Conservation (phyloP, 1,139 yeast genomes). For the Hyphopichia fennica region DNA sequence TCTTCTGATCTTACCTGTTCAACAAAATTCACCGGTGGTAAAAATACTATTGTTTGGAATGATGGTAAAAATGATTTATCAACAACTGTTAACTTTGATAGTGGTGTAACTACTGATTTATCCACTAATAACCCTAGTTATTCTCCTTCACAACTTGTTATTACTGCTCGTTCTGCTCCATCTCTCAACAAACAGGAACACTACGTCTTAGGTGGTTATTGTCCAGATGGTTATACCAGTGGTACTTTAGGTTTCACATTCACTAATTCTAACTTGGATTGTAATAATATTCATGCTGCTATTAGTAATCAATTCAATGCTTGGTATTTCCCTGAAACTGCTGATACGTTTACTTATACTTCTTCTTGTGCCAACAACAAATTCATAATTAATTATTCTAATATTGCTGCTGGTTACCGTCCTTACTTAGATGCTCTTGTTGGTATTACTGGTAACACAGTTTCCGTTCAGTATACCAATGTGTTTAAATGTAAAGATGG, state of each 20-base stretch:
- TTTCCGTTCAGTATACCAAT: background rate
- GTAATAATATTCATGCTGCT: constrained; percentile 19
- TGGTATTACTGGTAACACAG: background rate
- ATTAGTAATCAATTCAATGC: constrained; percentile 22
- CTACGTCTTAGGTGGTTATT: constrained; percentile 8
- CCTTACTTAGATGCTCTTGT: background rate
- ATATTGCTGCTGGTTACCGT: background rate
- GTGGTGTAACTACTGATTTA: background rate
- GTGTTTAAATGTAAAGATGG: background rate
- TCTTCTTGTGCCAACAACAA: constrained; percentile 14
- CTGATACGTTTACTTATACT: constrained; percentile 8
- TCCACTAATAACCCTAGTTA: too few relatives aligned
- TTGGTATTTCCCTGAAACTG: constrained; percentile 20
- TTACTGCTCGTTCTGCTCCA: constrained; percentile 14
- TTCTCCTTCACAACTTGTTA: background rate
- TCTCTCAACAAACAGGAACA: constrained; percentile 14
- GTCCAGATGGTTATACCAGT: background rate
- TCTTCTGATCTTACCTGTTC: constrained; percentile 22
- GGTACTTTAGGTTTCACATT: background rate
- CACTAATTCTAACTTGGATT: constrained; percentile 16
- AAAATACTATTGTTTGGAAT: constrained; percentile 24
- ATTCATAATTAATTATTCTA: background rate
- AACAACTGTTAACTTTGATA: background rate
- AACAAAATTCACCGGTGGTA: constrained; percentile 19
- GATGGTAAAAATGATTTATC: background rate